phyloP scores from a whole-genome alignment of 768 basidiomycete genomes.

The Lepiota subincarnata region DNA sequence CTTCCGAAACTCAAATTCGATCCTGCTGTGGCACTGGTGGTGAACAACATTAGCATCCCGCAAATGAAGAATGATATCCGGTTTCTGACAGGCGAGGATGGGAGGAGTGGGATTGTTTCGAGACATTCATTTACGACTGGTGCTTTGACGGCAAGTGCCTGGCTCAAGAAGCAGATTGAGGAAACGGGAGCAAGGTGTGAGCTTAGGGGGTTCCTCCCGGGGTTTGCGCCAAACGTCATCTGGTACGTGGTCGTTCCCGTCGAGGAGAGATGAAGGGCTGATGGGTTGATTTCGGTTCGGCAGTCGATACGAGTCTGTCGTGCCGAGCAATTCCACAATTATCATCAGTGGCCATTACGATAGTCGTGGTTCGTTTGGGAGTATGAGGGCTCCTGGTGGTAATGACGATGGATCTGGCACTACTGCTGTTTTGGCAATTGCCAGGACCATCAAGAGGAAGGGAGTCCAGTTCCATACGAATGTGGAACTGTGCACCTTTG shows the following conservation, averaged over 20 bases:
- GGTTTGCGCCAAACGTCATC: slow-evolving; percentile 85
- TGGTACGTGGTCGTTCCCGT: slow-evolving; percentile 46
- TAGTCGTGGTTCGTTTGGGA: slow-evolving; percentile 86
- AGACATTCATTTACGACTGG: slow-evolving; percentile 81
- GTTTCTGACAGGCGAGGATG: slow-evolving; percentile 83
- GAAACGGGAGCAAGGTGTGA: slow-evolving; percentile 71
- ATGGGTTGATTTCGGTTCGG: background rate
- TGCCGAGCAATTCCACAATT: slow-evolving; percentile 57
- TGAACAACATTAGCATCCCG: slow-evolving; percentile 62
- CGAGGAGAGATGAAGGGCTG: background rate
- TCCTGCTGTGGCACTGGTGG: slow-evolving; percentile 61
- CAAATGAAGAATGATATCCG: slow-evolving; percentile 69
- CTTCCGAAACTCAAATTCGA: slow-evolving; percentile 62
- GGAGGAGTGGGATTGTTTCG: slow-evolving; percentile 63
- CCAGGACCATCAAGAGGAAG: slow-evolving; percentile 63
- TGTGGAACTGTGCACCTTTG: slow-evolving; percentile 79
- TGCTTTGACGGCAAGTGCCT: slow-evolving; percentile 58
- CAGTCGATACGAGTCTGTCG: slow-evolving; percentile 57
- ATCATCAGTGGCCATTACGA: slow-evolving; percentile 88
- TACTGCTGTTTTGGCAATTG: slow-evolving; percentile 74
- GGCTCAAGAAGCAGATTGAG: slow-evolving; percentile 75
- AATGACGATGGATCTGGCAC: slow-evolving; percentile 57
- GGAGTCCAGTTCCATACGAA: slow-evolving; percentile 69
- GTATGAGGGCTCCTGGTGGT: slow-evolving; percentile 54
- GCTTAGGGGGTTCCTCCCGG: slow-evolving; percentile 58